A percentile compares a stretch with the other conserved stretches of the same genome.
Conservation (phyloP, 305 asterid species). For the Fraxinus paxiana region DNA sequence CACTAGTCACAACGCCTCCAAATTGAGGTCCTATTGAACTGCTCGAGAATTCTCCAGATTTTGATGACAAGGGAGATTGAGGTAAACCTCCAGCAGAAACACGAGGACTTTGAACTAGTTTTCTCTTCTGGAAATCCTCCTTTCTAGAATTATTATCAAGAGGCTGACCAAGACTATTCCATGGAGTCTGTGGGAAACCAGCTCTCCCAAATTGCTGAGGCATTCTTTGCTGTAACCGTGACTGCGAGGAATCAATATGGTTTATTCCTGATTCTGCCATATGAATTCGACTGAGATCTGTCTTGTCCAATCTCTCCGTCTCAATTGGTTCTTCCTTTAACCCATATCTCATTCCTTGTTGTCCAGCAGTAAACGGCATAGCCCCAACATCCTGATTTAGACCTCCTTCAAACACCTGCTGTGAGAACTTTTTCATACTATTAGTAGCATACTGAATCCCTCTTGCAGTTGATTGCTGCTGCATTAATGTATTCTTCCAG, state of each 20-base stretch:
- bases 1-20: constrained; percentile 68
- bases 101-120: constrained; percentile 79
- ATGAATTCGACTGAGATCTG: constrained; percentile 50
- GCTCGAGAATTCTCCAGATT: constrained; percentile 90
- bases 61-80: constrained; percentile 93
- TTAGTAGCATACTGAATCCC: constrained; percentile 56
- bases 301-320: constrained; percentile 61
- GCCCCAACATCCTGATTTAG: constrained; percentile 61
- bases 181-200: constrained; percentile 59
- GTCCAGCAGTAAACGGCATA: constrained; percentile 53
- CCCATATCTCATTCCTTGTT: constrained; percentile 72
- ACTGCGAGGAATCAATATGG: constrained; percentile 42
- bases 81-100: constrained; percentile 88
- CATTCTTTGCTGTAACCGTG: constrained; percentile 67
- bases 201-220: constrained; percentile 63
- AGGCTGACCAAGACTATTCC: constrained; percentile 73
- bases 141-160: constrained; percentile 65
- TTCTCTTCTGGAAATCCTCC: constrained; percentile 79
- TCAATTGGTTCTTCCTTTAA: constrained; percentile 90
- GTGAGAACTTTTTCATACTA: constrained; percentile 65
- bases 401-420: constrained; percentile 68
- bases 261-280: constrained; percentile 53
- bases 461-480: constrained; percentile 57
- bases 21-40: constrained; percentile 86
- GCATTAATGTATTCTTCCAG: constrained; percentile 73